Conservation (phyloP, 2,329 filamentous ascomycete genomes). For the Lecanoromycetidae sp. region DNA sequence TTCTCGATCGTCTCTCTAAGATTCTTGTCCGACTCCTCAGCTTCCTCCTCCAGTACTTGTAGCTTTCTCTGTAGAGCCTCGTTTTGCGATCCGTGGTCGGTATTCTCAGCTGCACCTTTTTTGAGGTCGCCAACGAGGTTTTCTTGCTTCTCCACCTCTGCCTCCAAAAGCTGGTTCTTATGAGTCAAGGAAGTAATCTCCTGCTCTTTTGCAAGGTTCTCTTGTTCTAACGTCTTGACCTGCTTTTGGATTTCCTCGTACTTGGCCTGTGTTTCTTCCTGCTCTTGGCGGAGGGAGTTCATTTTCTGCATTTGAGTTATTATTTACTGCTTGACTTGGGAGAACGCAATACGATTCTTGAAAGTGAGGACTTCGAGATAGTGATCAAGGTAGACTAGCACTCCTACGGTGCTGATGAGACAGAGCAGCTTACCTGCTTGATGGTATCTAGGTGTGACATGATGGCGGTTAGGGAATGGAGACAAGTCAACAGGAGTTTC, state of each 20-base stretch:
- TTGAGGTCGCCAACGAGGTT: conserved; percentile 78
- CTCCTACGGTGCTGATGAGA: background rate
- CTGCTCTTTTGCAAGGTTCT: conserved; percentile 93
- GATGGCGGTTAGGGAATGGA: conserved; percentile 4
- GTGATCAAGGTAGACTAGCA: too few relatives aligned
- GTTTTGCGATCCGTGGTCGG: conserved; percentile 75
- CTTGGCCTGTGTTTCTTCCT: conserved; percentile 69
- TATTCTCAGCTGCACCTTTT: conserved; percentile 70
- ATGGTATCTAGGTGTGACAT: conserved; percentile 19
- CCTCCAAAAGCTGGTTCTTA: conserved; percentile 85
- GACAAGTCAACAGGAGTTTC: background rate
- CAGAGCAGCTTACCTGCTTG: conserved; percentile 13
- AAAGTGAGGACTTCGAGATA: too few relatives aligned
- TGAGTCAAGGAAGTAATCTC: conserved; percentile 93
- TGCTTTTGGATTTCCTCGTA: conserved; percentile 77
- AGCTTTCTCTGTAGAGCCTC: conserved; percentile 84
- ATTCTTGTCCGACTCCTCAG: conserved; percentile 90
- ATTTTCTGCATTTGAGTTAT: conserved; percentile 57
- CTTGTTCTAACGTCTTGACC: conserved; percentile 84
- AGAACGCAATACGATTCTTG: too few relatives aligned
- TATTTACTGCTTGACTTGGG: too few relatives aligned
- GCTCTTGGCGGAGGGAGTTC: conserved; percentile 86
- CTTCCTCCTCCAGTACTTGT: conserved; percentile 94
- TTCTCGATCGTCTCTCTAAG: conserved; percentile 97
- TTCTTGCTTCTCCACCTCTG: conserved; percentile 89